Evolutionary conservation across 306 rosid species (phyloP), one percentile per base, ranked within the genome.

Genomic region (Quercus ilex): DNA sequence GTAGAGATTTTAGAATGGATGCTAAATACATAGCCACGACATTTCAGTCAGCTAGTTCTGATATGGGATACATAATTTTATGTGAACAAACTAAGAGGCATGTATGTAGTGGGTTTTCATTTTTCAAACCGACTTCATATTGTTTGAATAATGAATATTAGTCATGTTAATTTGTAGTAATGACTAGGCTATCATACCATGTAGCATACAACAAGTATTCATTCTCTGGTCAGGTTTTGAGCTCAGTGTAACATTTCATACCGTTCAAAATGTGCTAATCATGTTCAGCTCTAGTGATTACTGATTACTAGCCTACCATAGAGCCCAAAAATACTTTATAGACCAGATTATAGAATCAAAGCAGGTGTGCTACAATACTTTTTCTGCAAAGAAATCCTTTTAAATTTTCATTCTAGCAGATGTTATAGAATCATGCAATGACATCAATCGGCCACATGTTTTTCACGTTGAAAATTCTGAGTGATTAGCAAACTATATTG

Each of bases 401-500:
- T 6, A n/a, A 67, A n/a, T 19, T 67, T 67, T 35, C 72, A 2
- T 13, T 20, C 72, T n/a, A 19, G 51, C 25, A 10, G 52, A 64
- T 35, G 55, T 26, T 38, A 41, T 73, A 5, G 63, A 68, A 21
- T 71, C 7, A 70, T 25, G 60, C 11, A 1, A 67, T 21, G 71
- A 13, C 46, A 74, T 62, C 59, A 49, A 17, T 55, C 62, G 13
- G 26, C 52, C 79, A 73, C 15, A 63, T 60, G 67, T 38, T 65
- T 68, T 73, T 69, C 77, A 79, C 76, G 49, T 46, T 63, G 55
- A 72, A 10, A 13, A 38, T 31, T 53, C 12, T 7, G 70, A 31
- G 51, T 62, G 63, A 43, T 75, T 53, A 74, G 75, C 38, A 30
- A 51, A 49, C n/a, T 65, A 31, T 76, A 20, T 69, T 52, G 69